Evolutionary conservation across 2,329 filamentous ascomycete species (phyloP).

Genomic region (Ophioceras dolichostomum): DNA sequence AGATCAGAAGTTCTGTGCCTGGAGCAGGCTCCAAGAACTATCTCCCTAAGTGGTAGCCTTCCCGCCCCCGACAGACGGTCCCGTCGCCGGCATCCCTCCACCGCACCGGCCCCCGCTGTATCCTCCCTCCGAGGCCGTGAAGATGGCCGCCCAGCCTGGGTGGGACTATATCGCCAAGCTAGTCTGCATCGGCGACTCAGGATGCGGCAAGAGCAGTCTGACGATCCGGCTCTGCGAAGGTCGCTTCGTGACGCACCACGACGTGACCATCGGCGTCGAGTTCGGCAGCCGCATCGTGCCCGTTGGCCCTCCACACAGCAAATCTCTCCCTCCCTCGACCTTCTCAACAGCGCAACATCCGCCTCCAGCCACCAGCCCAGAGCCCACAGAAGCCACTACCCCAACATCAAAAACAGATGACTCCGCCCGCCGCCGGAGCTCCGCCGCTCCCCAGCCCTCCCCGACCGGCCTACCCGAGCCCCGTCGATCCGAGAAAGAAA

Average conservation of each 20-base stretch:
- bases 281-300: constrained; percentile 90
- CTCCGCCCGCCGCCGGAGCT: not conserved
- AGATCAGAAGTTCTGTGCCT: no score
- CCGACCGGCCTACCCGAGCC: constrained; percentile 38
- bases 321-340: constrained; percentile 14
- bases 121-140: constrained; percentile 30
- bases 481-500: constrained; percentile 22
- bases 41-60: not conserved
- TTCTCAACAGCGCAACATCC: constrained; percentile 3
- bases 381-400: constrained; percentile 8
- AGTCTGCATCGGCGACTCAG: constrained; percentile 92
- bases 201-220: constrained; percentile 88
- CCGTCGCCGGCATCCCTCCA: constrained; percentile 2
- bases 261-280: constrained; percentile 95
- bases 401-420: constrained; percentile 5
- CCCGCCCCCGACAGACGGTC: not conserved
- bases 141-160: constrained; percentile 42
- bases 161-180: constrained; percentile 99
- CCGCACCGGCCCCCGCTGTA: constrained; percentile 25
- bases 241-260: constrained; percentile 86
- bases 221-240: constrained; percentile 95
- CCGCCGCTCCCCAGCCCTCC: not conserved
- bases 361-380: not conserved
- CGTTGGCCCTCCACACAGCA: constrained; percentile 69
- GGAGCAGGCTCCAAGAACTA: no score